Evolutionary conservation across 2,329 filamentous ascomycete species (phyloP).

Genomic region (Microascus cirrosus): DNA sequence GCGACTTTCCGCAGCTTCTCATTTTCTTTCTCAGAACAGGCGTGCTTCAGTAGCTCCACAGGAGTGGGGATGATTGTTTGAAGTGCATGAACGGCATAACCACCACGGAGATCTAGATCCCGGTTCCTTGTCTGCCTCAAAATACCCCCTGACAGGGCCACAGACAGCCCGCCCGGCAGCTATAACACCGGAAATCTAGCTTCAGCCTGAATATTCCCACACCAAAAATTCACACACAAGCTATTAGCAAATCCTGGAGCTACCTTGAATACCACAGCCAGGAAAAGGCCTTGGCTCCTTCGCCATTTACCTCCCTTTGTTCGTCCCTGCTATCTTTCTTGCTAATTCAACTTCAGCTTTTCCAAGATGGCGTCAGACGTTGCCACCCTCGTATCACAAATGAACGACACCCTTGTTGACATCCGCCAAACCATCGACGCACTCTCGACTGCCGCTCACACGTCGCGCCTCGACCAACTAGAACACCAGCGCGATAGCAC

Average conservation of each 20-base stretch:
- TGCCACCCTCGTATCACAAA: slow-evolving; percentile 25
- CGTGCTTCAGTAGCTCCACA: background rate
- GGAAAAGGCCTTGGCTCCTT: no score
- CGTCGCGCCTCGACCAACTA: slow-evolving; percentile 24
- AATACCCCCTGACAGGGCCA: background rate
- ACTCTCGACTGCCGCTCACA: slow-evolving; percentile 20
- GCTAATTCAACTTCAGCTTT: no score
- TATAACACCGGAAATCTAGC: background rate
- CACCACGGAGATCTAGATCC: background rate
- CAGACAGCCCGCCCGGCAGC: background rate
- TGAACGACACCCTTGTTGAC: slow-evolving; percentile 27
- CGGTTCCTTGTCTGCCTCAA: background rate
- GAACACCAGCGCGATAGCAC: slow-evolving; percentile 23
- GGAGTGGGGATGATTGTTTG: background rate
- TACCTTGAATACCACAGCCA: no score
- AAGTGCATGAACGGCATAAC: background rate
- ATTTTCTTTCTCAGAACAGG: no score
- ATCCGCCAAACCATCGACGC: slow-evolving; percentile 24
- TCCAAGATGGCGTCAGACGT: slow-evolving; percentile 13
- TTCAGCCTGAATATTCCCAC: background rate
- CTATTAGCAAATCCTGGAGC: no score
- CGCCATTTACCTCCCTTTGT: no score
- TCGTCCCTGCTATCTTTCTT: no score
- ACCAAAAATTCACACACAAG: background rate
- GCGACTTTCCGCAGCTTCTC: no score